A percentile compares a stretch with the other conserved stretches of the same genome.
Evolutionary conservation across 352 stramenopile genomes (phyloP).

Genomic region (Blastocystis sp.): DNA sequence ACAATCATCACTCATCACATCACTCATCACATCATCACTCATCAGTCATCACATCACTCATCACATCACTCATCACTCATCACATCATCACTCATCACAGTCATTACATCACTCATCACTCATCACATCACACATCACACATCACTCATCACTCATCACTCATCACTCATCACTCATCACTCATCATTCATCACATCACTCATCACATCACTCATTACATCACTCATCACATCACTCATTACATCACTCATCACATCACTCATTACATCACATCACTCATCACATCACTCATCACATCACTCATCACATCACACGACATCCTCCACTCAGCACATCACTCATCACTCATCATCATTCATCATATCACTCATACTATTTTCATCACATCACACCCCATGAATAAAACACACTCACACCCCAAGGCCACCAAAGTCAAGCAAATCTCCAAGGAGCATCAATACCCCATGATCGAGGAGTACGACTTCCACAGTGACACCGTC

Average conservation of each 20-base stretch:
- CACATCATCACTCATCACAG: constrained; percentile 39
- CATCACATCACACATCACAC: too few species aligned
- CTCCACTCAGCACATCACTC: constrained; percentile 72
- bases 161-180: neutral
- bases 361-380: neutral
- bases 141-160: constrained; percentile 65
- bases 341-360: constrained; percentile 39
- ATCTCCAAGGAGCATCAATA: constrained; percentile 91
- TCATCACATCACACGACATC: too few species aligned
- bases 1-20: too few species aligned
- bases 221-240: constrained; percentile 41
- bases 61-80: neutral
- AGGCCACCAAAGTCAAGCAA: constrained; percentile 89
- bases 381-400: constrained; percentile 70
- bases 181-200: constrained; percentile 26
- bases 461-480: constrained; percentile 99
- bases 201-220: constrained; percentile 36
- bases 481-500: constrained; percentile 86
- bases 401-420: constrained; percentile 74
- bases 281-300: constrained; percentile 72
- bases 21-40: constrained; percentile 71
- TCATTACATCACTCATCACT: too few species aligned
- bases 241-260: constrained; percentile 21
- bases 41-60: constrained; percentile 31
- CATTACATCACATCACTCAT: neutral